Conservation (phyloP, 2,329 filamentous ascomycete genomes). For the Metarhizium anisopliae region DNA sequence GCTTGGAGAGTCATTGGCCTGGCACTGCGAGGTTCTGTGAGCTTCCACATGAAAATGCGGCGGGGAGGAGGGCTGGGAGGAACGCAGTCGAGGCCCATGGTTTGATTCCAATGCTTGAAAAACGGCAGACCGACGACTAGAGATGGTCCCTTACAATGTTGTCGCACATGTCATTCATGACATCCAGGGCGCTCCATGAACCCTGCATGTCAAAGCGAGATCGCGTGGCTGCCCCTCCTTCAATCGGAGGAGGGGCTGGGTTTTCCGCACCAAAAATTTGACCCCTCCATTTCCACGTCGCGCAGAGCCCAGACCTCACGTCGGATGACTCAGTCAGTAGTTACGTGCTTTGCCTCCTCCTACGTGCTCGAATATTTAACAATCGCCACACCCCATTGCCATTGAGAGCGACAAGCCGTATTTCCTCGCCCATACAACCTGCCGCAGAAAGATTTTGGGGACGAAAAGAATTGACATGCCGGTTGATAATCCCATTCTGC, state of each 20-base stretch:
- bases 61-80: too few species aligned
- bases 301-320: background rate
- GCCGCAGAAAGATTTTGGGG: background rate
- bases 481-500: slow-evolving; percentile 40
- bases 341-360: background rate
- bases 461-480: slow-evolving; percentile 5
- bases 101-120: too few species aligned
- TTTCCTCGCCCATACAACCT: background rate
- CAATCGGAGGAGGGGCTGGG: background rate
- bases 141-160: too few species aligned
- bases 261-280: background rate
- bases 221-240: background rate
- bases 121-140: too few species aligned
- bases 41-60: too few species aligned
- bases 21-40: too few species aligned
- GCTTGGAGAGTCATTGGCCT: too few species aligned
- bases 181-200: too few species aligned
- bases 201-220: too few species aligned
- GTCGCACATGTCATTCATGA: too few species aligned
- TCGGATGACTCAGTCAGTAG: background rate
- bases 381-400: background rate
- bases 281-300: background rate
- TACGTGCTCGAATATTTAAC: background rate
- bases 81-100: too few species aligned
- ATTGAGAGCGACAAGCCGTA: background rate